These are phyloP conservation scores for Pseudofabraea citricarpa DNA, from an alignment of 2,329 filamentous ascomycete genomes.

Conservation along the genomic window DNA sequence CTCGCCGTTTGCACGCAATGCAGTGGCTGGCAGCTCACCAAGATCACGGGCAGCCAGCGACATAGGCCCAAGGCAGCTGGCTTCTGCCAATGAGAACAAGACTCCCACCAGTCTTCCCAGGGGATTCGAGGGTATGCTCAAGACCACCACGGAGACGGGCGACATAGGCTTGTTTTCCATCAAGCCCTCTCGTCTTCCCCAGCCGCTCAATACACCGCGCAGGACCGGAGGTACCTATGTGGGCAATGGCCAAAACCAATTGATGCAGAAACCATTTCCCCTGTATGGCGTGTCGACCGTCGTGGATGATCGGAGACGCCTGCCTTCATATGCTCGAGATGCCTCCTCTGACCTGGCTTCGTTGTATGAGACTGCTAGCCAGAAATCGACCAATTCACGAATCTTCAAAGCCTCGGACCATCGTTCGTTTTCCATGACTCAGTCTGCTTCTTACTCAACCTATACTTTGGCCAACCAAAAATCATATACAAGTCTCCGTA, in stretches of 20 bases:
- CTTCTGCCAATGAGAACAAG: conserved; percentile 26
- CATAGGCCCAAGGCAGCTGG: conserved; percentile 14
- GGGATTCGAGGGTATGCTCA: conserved; percentile 59
- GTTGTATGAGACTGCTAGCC: conserved; percentile 48
- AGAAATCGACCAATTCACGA: conserved; percentile 39
- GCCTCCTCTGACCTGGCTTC: conserved; percentile 51
- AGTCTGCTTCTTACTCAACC: conserved; percentile 31
- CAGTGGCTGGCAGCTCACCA: conserved; percentile 8
- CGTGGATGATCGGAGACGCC: conserved; percentile 37
- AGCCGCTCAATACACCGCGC: conserved; percentile 17
- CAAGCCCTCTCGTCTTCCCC: conserved; percentile 31
- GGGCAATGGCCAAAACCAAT: conserved; percentile 13
- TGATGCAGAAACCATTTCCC: conserved; percentile 13
- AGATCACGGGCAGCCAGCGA: conserved; percentile 15
- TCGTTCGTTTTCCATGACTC: conserved; percentile 50
- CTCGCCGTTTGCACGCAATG: too few relatives aligned
- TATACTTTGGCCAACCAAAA: conserved; percentile 39
- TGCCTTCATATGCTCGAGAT: conserved; percentile 42
- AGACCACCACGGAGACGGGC: conserved; percentile 61
- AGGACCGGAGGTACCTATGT: conserved; percentile 11
- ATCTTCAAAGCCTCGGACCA: conserved; percentile 38
- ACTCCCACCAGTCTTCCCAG: conserved; percentile 43
- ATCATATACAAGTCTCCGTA: conserved; percentile 44
- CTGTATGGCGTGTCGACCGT: conserved; percentile 18
- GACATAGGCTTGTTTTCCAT: conserved; percentile 59